Evolutionary conservation across 495 filamentous ascomycete genomes (phyloP).

Genomic region (Hypoxylon trugodes): DNA sequence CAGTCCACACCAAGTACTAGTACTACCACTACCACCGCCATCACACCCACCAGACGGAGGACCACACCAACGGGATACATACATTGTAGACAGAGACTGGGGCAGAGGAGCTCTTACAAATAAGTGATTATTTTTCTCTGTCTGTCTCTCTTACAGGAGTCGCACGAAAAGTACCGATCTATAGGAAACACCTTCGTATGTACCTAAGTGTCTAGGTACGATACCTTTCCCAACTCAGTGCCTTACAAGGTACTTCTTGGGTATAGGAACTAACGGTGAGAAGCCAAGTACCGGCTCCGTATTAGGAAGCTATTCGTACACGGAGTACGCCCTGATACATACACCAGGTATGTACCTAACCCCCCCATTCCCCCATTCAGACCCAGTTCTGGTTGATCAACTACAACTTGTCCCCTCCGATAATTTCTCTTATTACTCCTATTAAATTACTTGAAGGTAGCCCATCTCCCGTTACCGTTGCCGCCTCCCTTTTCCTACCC

Average conservation of each 20-base stretch:
- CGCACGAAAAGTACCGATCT: no score
- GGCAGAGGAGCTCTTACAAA: neutral
- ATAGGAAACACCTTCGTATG: no score
- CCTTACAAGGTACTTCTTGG: no score
- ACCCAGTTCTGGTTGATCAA: slow-evolving; percentile 44
- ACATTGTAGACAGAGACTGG: no score
- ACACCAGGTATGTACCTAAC: slow-evolving; percentile 19
- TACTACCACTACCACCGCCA: no score
- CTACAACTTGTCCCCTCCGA: slow-evolving; percentile 44
- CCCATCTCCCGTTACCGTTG: slow-evolving; percentile 46
- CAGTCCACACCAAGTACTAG: slow-evolving; percentile 21
- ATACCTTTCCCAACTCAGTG: no score
- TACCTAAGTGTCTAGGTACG: no score
- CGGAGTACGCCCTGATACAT: neutral
- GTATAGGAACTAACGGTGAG: no score
- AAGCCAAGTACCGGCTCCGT: no score
- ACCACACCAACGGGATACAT: slow-evolving; percentile 26
- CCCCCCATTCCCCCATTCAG: slow-evolving; percentile 37
- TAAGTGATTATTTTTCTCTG: neutral
- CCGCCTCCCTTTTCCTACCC: slow-evolving; percentile 43
- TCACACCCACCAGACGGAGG: no score
- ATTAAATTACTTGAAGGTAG: slow-evolving; percentile 47
- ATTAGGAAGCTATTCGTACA: no score
- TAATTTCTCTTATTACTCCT: slow-evolving; percentile 49
- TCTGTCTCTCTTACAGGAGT: no score